phyloP scores from a whole-genome alignment of 441 rosid species.

The Brassica balearica region DNA sequence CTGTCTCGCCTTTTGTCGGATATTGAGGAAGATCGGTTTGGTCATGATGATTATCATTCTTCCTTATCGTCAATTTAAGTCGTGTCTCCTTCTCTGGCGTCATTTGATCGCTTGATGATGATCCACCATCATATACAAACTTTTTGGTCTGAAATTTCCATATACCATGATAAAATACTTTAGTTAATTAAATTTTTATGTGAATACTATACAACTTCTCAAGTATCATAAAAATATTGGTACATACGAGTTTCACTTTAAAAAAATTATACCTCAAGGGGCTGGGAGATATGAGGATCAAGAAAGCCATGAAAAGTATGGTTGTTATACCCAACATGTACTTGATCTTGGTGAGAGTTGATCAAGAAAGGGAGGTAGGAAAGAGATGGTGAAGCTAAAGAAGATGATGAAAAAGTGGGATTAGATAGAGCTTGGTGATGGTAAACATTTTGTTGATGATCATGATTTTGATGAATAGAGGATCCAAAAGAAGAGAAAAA shows the following conservation, averaged over 20 bases:
- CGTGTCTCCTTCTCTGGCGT: conserved; percentile 43
- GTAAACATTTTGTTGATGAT: conserved; percentile 15
- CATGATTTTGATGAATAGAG: conserved; percentile 28
- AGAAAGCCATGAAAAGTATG: conserved; percentile 31
- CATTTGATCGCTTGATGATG: conserved; percentile 44
- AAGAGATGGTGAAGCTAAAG: conserved; percentile 48
- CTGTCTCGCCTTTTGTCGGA: conserved; percentile 21
- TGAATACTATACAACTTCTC: conserved; percentile 4
- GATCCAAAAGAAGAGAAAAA: conserved; percentile 33
- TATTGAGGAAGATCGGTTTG: conserved; percentile 37
- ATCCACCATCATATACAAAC: conserved; percentile 45
- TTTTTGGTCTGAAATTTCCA: conserved; percentile 43
- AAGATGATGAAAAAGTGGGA: conserved; percentile 30
- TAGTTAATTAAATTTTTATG: not conserved
- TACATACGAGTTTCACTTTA: not conserved
- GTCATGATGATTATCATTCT: conserved; percentile 46
- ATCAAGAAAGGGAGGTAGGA: conserved; percentile 46
- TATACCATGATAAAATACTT: not conserved
- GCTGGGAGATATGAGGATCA: conserved; percentile 30
- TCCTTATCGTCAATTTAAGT: conserved; percentile 48
- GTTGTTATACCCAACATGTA: conserved; percentile 36
- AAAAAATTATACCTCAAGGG: conserved; percentile 24
- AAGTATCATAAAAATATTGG: not conserved
- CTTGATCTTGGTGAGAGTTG: conserved; percentile 46
- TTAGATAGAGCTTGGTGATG: conserved; percentile 27